Conservation (phyloP, 129 eudicot genomes). For the Pittosporum tobira region DNA sequence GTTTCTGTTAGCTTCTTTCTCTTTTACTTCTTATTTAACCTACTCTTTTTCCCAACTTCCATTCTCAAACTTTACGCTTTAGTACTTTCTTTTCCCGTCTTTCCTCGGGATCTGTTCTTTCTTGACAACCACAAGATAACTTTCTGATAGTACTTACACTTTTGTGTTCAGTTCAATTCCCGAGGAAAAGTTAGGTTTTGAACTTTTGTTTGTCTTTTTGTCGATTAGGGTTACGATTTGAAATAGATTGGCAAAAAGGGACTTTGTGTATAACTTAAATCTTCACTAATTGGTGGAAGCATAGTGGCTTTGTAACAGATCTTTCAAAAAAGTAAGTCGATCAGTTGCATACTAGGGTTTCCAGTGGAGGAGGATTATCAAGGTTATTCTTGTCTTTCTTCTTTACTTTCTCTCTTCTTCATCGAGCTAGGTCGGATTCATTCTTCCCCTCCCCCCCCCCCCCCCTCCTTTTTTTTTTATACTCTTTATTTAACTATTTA, state of each 20-base stretch:
- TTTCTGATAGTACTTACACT: neutral
- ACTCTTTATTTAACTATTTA: no score
- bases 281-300: conserved; percentile 13
- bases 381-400: neutral
- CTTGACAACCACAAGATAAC: no score
- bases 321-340: neutral
- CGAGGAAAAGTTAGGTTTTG: no score
- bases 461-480: no score
- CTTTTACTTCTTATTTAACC: no score
- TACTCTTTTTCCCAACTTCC: no score
- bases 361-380: neutral
- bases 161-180: conserved; percentile 13
- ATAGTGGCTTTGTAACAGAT: conserved; percentile 5
- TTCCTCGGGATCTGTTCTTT: no score
- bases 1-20: no score
- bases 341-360: neutral
- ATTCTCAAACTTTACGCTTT: no score
- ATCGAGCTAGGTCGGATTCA: no score
- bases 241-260: neutral
- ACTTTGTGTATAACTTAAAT: neutral
- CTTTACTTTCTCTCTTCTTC: neutral
- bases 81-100: no score
- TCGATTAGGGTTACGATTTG: neutral
- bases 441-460: no score
- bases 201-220: neutral